Conservation (phyloP, 2,329 filamentous ascomycete species). For the Aspergillus sp. region DNA sequence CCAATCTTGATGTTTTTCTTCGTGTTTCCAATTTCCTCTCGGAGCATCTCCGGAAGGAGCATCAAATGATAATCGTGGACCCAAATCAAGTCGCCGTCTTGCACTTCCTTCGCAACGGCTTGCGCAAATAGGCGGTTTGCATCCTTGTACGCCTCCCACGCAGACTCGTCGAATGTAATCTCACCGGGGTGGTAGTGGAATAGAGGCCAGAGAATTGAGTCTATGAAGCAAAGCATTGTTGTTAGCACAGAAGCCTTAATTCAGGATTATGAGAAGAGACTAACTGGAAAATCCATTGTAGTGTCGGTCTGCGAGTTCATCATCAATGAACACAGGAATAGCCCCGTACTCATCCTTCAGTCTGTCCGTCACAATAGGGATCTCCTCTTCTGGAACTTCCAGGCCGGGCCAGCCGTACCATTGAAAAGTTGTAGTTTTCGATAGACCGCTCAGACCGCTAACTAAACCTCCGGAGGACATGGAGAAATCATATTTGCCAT, state of each 20-base stretch:
- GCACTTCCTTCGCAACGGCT: slow-evolving; percentile 81
- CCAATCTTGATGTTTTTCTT: slow-evolving; percentile 96
- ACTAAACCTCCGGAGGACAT: slow-evolving; percentile 98
- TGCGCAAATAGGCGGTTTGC: slow-evolving; percentile 93
- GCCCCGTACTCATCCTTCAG: slow-evolving; percentile 87
- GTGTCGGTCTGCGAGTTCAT: slow-evolving; percentile 90
- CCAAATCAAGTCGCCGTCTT: slow-evolving; percentile 95
- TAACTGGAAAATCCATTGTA: slow-evolving; percentile 98
- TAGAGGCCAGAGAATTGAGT: slow-evolving; percentile 97
- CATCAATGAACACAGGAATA: slow-evolving; percentile 88
- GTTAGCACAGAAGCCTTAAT: slow-evolving; percentile 20
- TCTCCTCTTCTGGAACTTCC: slow-evolving; percentile 85
- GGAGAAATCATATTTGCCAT: slow-evolving; percentile 89
- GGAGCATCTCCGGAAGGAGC: slow-evolving; percentile 93
- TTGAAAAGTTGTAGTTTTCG: slow-evolving; percentile 91
- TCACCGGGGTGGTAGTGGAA: slow-evolving; percentile 99
- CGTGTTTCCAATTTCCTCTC: slow-evolving; percentile 78
- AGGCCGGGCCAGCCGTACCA: slow-evolving; percentile 99
- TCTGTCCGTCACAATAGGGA: slow-evolving; percentile 72
- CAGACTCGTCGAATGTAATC: slow-evolving; percentile 95
- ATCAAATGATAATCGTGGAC: slow-evolving; percentile 99
- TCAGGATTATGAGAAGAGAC: slow-evolving; percentile 34
- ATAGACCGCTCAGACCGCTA: slow-evolving; percentile 86
- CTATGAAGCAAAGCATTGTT: slow-evolving; percentile 48
- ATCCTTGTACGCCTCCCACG: slow-evolving; percentile 90